A percentile compares a stretch with the other conserved stretches of the same genome.
Conservation (phyloP, 139 green algal genomes). For the Spirogloea muscicola region DNA sequence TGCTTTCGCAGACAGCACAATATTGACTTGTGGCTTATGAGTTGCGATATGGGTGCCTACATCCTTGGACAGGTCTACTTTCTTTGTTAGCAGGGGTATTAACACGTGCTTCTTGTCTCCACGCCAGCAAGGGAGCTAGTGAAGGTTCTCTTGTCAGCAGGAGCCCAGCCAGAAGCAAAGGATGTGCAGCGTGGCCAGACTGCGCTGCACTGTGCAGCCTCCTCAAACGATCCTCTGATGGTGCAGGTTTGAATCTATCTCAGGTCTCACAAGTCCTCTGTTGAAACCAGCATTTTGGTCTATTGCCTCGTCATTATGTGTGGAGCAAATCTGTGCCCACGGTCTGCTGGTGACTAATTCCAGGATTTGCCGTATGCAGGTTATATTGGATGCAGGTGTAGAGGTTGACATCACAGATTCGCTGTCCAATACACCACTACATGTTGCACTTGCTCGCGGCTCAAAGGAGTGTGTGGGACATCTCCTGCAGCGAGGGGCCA, state of each 20-base stretch:
- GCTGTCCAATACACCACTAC: neutral
- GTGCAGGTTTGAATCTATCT: neutral
- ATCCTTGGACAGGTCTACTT: no score
- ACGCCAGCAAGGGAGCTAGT: conserved; percentile 9
- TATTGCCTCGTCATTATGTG: no score
- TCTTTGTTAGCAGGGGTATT: no score
- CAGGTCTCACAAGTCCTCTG: no score
- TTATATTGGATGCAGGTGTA: conserved; percentile 12
- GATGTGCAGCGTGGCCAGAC: conserved; percentile 6
- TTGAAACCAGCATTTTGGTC: no score
- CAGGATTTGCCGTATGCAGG: neutral
- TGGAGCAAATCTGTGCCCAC: no score
- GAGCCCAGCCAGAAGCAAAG: neutral
- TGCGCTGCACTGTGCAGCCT: conserved; percentile 3
- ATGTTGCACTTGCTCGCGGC: conserved; percentile 15
- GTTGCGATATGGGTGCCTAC: no score
- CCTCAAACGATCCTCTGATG: conserved; percentile 6
- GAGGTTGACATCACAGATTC: conserved; percentile 11
- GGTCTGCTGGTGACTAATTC: no score
- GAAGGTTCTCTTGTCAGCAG: conserved; percentile 7
- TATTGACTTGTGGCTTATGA: no score
- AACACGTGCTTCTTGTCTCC: conserved; percentile 2
- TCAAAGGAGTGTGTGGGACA: neutral
- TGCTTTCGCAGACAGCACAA: no score
- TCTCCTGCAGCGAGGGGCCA: neutral